Evolutionary conservation across 805 yeast genomes (phyloP), one percentile per base, ranked within the genome.

Genomic region (Suhomyces pyralidae): DNA sequence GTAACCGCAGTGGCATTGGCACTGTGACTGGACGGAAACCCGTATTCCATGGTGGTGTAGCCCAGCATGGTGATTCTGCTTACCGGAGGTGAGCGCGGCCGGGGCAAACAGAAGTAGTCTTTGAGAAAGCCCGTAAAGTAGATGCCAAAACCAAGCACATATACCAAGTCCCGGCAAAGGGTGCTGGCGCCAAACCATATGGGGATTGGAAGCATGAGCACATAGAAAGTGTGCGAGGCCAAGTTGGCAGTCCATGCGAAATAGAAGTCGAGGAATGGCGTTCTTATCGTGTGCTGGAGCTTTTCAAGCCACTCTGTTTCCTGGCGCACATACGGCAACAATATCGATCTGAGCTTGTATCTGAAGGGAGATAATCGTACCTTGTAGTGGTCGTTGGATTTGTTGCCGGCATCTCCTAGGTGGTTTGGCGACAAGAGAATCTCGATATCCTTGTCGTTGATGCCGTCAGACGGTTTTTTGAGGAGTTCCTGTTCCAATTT

Each of bases 151-250:
- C 94, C 87, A 67, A 82, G 70, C 7, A 86, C 82, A 49, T 68
- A 63, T 15, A 81, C 78, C 50, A 81, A 68, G 62, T 89, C 94
- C 52, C 93, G 74, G 1, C 86, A 80, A 26, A 83, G 51, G 3
- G 63, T 63, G 4, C 79, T 74, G 28, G 75, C 78, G 0, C 96
- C 97, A 54, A 85, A 81, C 96, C 97, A 93, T 32, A 83, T 77
- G 10, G 94, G 89, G 8, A 88, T 65, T 0, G 99, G 99, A 36
- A 93, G 77, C 83, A 90, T 84, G 47, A 93, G 66, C 47, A 94
- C 96, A 66, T 93, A 93, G 66, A 94, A 94, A 0, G 97, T 90
- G 69, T 93, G 99, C 5, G 96, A 82, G 0, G 97, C 99, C 56
- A 94, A 74, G 60, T 87, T 85, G 15, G 98, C 97, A 3, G 96